Evolutionary conservation across 2,329 filamentous ascomycete genomes (phyloP), one percentile per base, ranked within the genome.

Genomic region (Fusarium sp.): DNA sequence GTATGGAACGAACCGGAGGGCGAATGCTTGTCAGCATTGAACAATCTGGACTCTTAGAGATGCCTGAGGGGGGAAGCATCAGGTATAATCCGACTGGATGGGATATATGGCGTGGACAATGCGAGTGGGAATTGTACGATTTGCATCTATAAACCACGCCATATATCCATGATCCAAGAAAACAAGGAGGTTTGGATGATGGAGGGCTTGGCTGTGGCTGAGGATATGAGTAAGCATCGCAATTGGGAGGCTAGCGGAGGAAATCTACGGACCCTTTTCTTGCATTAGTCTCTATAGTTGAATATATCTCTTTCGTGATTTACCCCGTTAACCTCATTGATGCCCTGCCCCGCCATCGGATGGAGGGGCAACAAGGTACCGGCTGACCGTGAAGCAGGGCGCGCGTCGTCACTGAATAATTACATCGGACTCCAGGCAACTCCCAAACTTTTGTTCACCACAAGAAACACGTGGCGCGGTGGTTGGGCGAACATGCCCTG

Each of bases 321-420:
- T 9, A 18, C 20, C 6, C 50, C 62, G 58, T 29, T 74, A 74
- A 24, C 38, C 5, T 22, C 20, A 74, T 74, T 59, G 20, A 27
- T 52, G 42, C 52, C 34, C 40, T 62, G 56, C 73, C 73, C 71
- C 73, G 62, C 73, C 71, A 74, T 70, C 60, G 64, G 64, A 74
- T 76, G 73, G 73, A 74, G 73, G 73, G 73, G 73, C 73, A 76
- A 70, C 71, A 73, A 73, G 71, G 71, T 73, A 74, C 71, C 37
- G 35, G 52, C 52, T 50, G 62, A 20, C n/a, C 27, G 14, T 66
- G 45, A 50, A 63, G 61, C 56, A 6, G 2, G 24, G 63, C 58
- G 31, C 62, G 71, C 73, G 73, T 74, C 64, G 73, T 75, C 72
- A 75, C 65, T 73, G 64, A 71, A 75, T 62, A 47, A 70, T 66